These are phyloP conservation scores for Aspergillus sp. DNA, from an alignment of 2,329 filamentous ascomycete genomes.

Conservation along the genomic window DNA sequence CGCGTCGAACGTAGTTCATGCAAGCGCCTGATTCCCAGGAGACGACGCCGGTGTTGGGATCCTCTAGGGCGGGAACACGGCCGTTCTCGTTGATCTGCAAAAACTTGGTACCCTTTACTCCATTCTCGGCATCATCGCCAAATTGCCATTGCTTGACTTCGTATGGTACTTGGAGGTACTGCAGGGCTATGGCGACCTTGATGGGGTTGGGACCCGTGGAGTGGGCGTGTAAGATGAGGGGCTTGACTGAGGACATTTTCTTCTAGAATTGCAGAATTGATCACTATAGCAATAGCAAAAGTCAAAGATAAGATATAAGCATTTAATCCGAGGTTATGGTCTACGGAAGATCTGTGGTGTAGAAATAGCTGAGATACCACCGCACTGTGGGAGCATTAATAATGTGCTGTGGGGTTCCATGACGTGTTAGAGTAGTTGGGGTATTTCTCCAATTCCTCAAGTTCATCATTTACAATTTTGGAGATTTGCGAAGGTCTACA, in stretches of 20 bases:
- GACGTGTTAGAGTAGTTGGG: not conserved
- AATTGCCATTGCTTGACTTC: conserved; percentile 44
- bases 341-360: not conserved
- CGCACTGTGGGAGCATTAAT: not conserved
- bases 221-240: conserved; percentile 43
- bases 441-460: not conserved
- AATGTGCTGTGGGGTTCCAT: not conserved
- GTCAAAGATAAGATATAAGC: too few relatives aligned
- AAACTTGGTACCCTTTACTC: conserved; percentile 31
- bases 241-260: conserved; percentile 18
- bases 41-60: conserved; percentile 39
- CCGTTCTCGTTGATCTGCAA: conserved; percentile 48
- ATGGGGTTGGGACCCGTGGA: conserved; percentile 43
- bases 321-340: not conserved
- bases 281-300: too few relatives aligned
- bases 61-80: conserved; percentile 40
- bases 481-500: too few relatives aligned
- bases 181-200: conserved; percentile 45
- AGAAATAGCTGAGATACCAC: not conserved
- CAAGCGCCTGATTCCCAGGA: conserved; percentile 42
- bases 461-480: not conserved
- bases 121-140: conserved; percentile 36
- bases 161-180: conserved; percentile 43
- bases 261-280: not conserved
- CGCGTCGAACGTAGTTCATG: conserved; percentile 39